Conservation (phyloP, 2,329 filamentous ascomycete genomes). For the Cryphonectria parasitica region DNA sequence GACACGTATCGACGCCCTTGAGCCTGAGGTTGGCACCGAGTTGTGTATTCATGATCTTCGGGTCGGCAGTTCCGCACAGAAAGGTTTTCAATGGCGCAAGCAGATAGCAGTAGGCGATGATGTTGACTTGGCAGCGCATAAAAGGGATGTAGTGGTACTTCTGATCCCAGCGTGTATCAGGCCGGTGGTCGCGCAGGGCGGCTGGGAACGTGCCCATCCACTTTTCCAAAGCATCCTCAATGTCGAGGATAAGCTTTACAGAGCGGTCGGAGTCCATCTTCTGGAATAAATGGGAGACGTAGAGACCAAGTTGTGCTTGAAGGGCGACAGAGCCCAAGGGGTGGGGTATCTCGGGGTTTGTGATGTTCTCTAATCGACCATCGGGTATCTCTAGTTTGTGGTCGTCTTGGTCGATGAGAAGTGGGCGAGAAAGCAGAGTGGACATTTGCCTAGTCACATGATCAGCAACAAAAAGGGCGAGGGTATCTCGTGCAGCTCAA, state of each 20-base stretch:
- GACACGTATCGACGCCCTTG: slow-evolving; percentile 33
- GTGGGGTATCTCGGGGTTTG: slow-evolving; percentile 16
- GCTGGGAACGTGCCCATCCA: slow-evolving; percentile 31
- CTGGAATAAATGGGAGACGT: slow-evolving; percentile 27
- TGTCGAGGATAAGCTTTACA: slow-evolving; percentile 25
- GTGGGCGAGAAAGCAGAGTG: slow-evolving; percentile 25
- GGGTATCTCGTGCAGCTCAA: too few relatives aligned
- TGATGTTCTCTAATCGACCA: slow-evolving; percentile 25
- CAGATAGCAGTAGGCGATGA: slow-evolving; percentile 35
- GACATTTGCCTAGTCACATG: slow-evolving; percentile 29
- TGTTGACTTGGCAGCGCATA: slow-evolving; percentile 37
- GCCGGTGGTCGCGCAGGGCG: slow-evolving; percentile 33
- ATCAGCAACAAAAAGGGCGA: background rate
- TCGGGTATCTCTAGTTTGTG: slow-evolving; percentile 25
- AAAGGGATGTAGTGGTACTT: slow-evolving; percentile 36
- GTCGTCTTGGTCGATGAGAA: slow-evolving; percentile 29
- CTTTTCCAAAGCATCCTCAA: slow-evolving; percentile 34
- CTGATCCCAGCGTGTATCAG: slow-evolving; percentile 36
- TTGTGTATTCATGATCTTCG: slow-evolving; percentile 29
- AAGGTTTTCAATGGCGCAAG: slow-evolving; percentile 35
- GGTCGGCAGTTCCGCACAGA: slow-evolving; percentile 32
- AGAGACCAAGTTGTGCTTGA: slow-evolving; percentile 26
- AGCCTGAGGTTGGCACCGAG: slow-evolving; percentile 32
- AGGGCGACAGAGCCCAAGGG: slow-evolving; percentile 25
- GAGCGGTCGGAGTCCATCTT: slow-evolving; percentile 16